Evolutionary conservation across 2,329 filamentous ascomycete species (phyloP), one percentile per base, ranked within the genome.

Genomic region (Lasiodiplodia sp.): DNA sequence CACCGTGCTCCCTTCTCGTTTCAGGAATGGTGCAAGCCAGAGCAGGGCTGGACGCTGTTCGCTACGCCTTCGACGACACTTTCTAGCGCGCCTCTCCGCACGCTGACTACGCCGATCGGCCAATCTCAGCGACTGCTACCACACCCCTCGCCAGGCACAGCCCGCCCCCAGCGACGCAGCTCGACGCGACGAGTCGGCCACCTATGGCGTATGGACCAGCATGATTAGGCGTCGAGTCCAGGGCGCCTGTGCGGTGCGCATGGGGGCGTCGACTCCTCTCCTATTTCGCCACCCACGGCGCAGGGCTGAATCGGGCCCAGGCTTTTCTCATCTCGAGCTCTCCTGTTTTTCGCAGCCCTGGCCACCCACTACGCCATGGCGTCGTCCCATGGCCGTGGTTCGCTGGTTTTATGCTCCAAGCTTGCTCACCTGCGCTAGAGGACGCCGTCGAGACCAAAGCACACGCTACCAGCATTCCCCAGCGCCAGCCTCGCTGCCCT

Each of bases 381-480:
- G 66, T 38, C 44, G 23, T 51, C 34, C 66, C 66, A 16, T 11
- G 12, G n/a, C 56, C 53, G 40, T 68, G 55, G 66, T 60, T 68
- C 66, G 66, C 28, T 68, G 44, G 47, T 64, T 64, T 64, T 64
- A 51, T 63, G 60, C 60, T 63, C 60, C 60, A 63, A 63, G 56
- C 56, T 60, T 31, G 53, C 66, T 57, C 31, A 44, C 66, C 47
- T 57, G 47, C 56, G 44, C 66, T 68, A 58, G 55, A 53, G n/a
- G 56, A 62, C 44, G 34, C 44, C 47, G 55, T 51, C 53, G 28
- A 49, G 28, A 40, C 62, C 21, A 34, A 10, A 21, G 47, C 53
- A 56, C 53, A 56, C 56, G 40, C 57, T 60, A 52, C 53, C 18
- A 55, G 55, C 72, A 69, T 72, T 73, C 71, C 52, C 65, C 40